Evolutionary conservation across 805 yeast genomes (phyloP), one percentile per base, ranked within the genome.

Genomic region (Isabelozyma gotoi): DNA sequence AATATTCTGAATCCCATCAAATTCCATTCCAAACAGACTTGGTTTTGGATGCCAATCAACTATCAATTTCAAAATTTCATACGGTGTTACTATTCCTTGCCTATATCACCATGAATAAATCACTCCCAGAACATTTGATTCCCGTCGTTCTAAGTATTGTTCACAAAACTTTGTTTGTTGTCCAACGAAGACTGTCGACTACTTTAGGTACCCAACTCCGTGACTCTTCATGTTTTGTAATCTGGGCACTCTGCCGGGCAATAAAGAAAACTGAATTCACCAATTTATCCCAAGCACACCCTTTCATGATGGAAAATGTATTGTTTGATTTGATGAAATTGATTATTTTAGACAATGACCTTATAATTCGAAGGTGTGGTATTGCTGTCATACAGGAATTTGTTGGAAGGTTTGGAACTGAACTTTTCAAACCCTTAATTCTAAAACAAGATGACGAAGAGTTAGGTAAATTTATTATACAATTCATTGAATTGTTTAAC

Each of bases 301-400:
- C 46, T 6, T n/a, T 12, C 2, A 56, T 60, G 52, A 44, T 65
- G 44, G 49, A 48, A 7, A 42, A 39, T 2, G 45, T 55, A 5
- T 63, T 60, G 32, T 53, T 45, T 15, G 71, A 73, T 50, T 59
- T 88, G 19, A 53, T 86, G 2, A 58, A 73, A 8, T 73, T 80
- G 1, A 65, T 84, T 7, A 71, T 88, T 39, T 84, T 84, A 56
- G 98, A 91, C 57, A 66, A 73, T 17, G 96, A 90, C 42, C 67
- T 88, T 15, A 74, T 82, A 45, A 78, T 90, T 5, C 71, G 97
- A 43, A 71, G 95, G 44, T 91, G 97, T 14, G 84, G 91, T 1
- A 72, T 88, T 4, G 96, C 97, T 0, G 92, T 94, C 0, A 54
- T 91, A 5, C 97, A 91, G 57, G 98, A 91, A 55, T 71, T 85